phyloP scores from a whole-genome alignment of 2,329 filamentous ascomycete species.

The Sporothrix variecibatus region DNA sequence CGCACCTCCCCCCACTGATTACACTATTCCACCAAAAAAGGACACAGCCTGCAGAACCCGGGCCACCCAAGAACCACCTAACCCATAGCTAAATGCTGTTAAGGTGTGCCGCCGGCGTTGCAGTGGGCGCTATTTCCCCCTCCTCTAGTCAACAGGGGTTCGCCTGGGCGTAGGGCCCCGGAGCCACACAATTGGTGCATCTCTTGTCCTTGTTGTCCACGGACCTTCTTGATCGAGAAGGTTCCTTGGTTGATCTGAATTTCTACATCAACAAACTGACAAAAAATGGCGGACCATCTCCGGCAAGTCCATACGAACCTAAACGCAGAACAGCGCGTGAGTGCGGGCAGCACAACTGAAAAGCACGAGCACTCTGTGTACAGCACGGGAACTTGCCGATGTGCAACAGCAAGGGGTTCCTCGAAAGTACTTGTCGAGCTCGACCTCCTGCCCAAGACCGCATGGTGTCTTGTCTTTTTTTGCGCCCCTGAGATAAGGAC shows the following conservation, averaged over 20 bases:
- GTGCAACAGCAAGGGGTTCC: not conserved
- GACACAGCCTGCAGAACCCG: not conserved
- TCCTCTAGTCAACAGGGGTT: not conserved
- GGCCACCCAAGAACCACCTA: not conserved
- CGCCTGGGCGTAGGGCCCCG: not conserved
- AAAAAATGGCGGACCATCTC: not conserved
- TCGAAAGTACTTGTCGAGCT: not conserved
- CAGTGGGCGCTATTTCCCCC: not conserved
- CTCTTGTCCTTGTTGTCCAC: not conserved
- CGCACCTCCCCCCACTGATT: not conserved
- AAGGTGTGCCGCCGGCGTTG: slow-evolving; percentile 10
- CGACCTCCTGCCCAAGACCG: slow-evolving; percentile 8
- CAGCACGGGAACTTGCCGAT: not conserved
- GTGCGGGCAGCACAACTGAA: not conserved
- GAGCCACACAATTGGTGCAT: not conserved
- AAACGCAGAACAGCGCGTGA: too few relatives aligned
- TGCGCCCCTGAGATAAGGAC: not conserved
- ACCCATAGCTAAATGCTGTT: slow-evolving; percentile 16
- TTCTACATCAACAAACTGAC: not conserved
- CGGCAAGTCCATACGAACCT: not conserved
- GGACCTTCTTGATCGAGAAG: slow-evolving; percentile 24
- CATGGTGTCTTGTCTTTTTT: not conserved
- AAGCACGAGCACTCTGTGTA: not conserved
- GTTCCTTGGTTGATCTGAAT: slow-evolving; percentile 19
- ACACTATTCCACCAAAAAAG: not conserved